Conservation (phyloP, 257 asterid genomes). For the Solanum tacnaense region DNA sequence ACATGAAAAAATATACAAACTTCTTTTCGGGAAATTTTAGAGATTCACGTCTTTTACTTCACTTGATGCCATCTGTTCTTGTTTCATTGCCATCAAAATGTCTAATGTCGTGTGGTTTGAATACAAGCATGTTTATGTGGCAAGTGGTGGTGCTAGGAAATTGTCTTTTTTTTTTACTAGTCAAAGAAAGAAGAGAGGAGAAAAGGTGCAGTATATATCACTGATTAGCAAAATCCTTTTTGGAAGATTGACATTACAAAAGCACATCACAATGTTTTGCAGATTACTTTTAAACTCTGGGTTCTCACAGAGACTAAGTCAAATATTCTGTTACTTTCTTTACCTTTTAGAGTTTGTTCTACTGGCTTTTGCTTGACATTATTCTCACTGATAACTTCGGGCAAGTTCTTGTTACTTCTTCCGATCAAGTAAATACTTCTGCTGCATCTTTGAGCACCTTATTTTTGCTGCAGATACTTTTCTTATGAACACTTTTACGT, state of each 20-base stretch:
- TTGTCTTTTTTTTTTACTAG: background rate
- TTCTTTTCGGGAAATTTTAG: background rate
- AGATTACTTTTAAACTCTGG: background rate
- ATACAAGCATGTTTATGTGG: background rate
- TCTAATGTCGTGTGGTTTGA: background rate
- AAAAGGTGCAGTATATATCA: background rate
- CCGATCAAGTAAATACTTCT: background rate
- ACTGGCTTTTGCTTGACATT: background rate
- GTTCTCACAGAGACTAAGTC: background rate
- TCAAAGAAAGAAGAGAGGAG: background rate
- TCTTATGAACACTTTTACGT: constrained; percentile 98
- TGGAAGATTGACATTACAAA: background rate
- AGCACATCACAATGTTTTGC: background rate
- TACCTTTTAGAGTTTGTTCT: background rate
- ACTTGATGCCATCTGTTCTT: background rate
- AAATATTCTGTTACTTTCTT: background rate
- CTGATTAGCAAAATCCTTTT: background rate
- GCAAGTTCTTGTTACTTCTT: background rate
- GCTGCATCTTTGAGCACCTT: background rate
- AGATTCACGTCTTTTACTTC: background rate
- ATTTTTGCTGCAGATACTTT: constrained; percentile 67
- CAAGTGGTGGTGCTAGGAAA: background rate
- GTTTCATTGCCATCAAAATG: background rate
- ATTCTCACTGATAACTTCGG: background rate
- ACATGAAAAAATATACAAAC: background rate